phyloP scores from a whole-genome alignment of 306 rosid genomes.

The Rubus parviflorus region DNA sequence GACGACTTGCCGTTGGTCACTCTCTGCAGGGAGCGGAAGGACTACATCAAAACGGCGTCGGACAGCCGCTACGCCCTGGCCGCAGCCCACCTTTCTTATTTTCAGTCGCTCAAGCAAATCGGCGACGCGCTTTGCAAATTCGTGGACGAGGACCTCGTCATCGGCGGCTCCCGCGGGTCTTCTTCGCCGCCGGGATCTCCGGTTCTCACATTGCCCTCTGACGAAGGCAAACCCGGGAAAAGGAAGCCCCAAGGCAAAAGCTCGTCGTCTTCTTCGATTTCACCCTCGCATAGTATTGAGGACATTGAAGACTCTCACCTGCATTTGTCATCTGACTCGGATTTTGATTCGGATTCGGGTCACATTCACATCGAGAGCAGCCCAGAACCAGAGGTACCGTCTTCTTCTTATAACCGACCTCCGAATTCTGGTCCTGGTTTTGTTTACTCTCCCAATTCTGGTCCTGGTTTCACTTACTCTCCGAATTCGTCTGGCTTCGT shows the following conservation, averaged over 20 bases:
- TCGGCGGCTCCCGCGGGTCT: constrained; percentile 30
- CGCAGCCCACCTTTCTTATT: constrained; percentile 81
- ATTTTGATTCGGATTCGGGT: constrained; percentile 47
- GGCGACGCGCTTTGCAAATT: constrained; percentile 79
- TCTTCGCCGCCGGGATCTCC: constrained; percentile 60
- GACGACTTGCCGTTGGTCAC: constrained; percentile 82
- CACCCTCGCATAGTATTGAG: constrained; percentile 27
- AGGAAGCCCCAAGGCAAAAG: constrained; percentile 1
- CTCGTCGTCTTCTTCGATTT: constrained; percentile 58
- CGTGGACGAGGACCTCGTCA: constrained; percentile 72
- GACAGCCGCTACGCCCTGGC: constrained; percentile 84
- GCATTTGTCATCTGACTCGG: constrained; percentile 65
- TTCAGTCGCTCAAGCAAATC: constrained; percentile 68
- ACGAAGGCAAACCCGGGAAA: constrained; percentile 49
- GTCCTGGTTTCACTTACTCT: neutral
- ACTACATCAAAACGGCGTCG: constrained; percentile 68
- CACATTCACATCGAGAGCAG: constrained; percentile 59
- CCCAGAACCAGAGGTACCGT: constrained; percentile 33
- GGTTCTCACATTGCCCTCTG: constrained; percentile 83
- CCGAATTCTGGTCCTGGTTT: neutral
- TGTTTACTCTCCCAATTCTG: no score
- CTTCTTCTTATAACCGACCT: constrained; percentile 12
- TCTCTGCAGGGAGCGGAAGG: constrained; percentile 73
- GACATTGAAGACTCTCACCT: constrained; percentile 60
- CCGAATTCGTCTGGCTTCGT: neutral